These are phyloP conservation scores for Kurtzmaniella quercitrusa DNA, from an alignment of 1,139 yeast genomes.

Conservation along the genomic window DNA sequence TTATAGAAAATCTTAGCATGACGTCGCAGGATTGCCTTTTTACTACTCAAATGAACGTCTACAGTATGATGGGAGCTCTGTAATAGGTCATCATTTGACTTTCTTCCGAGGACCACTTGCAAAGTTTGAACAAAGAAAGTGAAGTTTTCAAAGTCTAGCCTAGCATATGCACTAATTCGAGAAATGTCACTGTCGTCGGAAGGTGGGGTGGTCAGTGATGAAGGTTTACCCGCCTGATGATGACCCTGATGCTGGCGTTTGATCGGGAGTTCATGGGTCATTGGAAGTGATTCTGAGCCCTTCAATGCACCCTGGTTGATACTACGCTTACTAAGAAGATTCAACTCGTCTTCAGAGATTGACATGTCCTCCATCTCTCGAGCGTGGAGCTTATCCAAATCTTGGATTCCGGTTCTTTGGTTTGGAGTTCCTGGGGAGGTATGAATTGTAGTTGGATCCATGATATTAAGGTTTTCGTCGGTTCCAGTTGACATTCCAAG, in stretches of 20 bases:
- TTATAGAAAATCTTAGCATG: constrained; percentile 95
- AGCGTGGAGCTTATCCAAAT: background rate
- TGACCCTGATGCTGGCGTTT: background rate
- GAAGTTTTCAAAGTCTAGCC: constrained; percentile 86
- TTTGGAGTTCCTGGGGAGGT: background rate
- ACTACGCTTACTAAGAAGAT: background rate
- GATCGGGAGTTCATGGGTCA: background rate
- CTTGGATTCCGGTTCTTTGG: background rate
- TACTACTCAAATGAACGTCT: constrained; percentile 87
- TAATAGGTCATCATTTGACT: constrained; percentile 65
- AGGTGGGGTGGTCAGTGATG: background rate
- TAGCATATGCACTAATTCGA: constrained; percentile 86
- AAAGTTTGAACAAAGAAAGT: constrained; percentile 94
- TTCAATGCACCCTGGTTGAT: background rate
- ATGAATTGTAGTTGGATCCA: background rate
- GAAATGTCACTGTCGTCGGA: constrained; percentile 27
- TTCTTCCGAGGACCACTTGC: constrained; percentile 87
- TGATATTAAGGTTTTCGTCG: background rate
- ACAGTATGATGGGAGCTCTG: constrained; percentile 56
- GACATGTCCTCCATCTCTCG: background rate
- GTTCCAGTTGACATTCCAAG: background rate
- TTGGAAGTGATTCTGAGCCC: background rate
- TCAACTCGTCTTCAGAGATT: background rate
- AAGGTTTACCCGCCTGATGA: no score
- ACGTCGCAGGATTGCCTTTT: constrained; percentile 85